Evolutionary conservation across 2,329 filamentous ascomycete genomes (phyloP).

Genomic region (Aspergillus floridensis): DNA sequence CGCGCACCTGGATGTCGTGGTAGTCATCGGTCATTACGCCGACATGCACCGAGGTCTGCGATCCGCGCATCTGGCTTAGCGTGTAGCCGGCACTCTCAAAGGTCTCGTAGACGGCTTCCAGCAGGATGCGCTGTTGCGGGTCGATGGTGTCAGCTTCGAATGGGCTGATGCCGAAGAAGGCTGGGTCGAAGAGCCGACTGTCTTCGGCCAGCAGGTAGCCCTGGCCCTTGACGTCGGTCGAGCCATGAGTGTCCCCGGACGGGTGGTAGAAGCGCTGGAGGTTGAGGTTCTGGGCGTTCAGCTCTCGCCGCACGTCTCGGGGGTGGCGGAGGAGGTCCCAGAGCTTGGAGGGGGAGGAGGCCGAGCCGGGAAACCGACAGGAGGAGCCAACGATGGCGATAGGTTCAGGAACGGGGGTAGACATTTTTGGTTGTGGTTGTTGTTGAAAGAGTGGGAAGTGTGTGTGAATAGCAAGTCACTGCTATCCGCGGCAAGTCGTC

Average conservation of each 20-base stretch:
- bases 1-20: conserved; percentile 9
- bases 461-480: no score
- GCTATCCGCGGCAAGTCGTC: no score
- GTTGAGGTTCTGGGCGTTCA: background rate
- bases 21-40: conserved; percentile 23
- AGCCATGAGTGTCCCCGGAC: background rate
- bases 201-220: background rate
- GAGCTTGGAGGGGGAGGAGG: background rate
- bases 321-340: background rate
- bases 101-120: conserved; percentile 45
- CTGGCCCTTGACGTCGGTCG: background rate
- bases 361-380: background rate
- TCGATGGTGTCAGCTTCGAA: conserved; percentile 34
- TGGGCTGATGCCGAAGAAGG: conserved; percentile 24
- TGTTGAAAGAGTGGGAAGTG: no score
- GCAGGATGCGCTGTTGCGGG: conserved; percentile 24
- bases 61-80: conserved; percentile 19
- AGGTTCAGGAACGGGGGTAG: background rate
- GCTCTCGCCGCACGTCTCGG: background rate
- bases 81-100: conserved; percentile 18
- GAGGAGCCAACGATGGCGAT: background rate
- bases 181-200: conserved; percentile 18
- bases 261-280: background rate
- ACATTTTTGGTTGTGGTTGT: no score
- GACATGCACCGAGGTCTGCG: conserved; percentile 24